A percentile compares a stretch with the other conserved stretches of the same genome.
Conservation (phyloP, 2,329 filamentous ascomycete genomes). For the Fusarium begoniae region DNA sequence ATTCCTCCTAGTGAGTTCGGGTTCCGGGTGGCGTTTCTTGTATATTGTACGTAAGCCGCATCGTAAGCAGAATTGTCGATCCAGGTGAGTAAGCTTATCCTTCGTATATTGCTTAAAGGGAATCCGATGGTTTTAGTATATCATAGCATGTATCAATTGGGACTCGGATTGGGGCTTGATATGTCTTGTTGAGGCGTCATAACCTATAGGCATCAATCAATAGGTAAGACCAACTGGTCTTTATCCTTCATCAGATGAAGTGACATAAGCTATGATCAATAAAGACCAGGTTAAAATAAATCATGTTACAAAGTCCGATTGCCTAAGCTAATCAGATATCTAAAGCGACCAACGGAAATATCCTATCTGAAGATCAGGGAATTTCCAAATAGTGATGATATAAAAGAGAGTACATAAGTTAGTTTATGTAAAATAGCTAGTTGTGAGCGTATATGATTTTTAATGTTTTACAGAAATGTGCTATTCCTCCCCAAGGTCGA, state of each 20-base stretch:
- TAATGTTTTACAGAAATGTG: background rate
- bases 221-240: no score
- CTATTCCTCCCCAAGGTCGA: background rate
- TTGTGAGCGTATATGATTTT: background rate
- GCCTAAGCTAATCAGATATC: background rate
- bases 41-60: background rate
- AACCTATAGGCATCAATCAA: no score
- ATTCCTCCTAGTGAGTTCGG: background rate
- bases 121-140: accelerated
- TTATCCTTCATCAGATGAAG: background rate
- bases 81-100: background rate
- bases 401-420: no score
- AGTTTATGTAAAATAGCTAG: no score
- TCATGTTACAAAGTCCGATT: accelerated
- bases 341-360: background rate
- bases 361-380: background rate
- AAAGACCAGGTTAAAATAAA: background rate
- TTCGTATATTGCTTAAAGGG: accelerated
- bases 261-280: background rate
- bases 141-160: background rate
- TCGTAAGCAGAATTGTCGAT: background rate
- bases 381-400: no score
- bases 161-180: no score
- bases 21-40: background rate
- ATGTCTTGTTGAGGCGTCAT: no score